A percentile compares a stretch with the other conserved stretches of the same genome.
Evolutionary conservation across 2,329 filamentous ascomycete genomes (phyloP).

Genomic region (Reticulascus tulasneorum): DNA sequence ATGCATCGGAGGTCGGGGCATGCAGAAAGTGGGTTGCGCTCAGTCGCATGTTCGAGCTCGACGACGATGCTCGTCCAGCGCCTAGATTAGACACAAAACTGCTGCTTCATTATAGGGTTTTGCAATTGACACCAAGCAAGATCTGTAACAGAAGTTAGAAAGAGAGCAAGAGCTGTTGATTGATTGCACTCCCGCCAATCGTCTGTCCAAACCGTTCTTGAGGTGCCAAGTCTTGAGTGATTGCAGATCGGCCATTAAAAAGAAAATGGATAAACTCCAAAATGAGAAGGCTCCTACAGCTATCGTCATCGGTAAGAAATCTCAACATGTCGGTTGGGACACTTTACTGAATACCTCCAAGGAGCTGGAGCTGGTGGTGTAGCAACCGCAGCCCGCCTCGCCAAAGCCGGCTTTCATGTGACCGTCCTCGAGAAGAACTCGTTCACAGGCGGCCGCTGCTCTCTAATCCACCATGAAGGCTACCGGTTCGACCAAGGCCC

Average conservation of each 20-base stretch:
- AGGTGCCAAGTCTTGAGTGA: no score
- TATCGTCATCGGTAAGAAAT: constrained; percentile 22
- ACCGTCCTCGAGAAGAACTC: constrained; percentile 75
- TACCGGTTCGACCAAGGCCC: constrained; percentile 76
- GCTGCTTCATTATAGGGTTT: no score
- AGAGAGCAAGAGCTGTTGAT: no score
- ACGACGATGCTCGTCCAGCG: no score
- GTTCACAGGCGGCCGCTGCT: constrained; percentile 69
- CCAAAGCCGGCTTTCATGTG: constrained; percentile 66
- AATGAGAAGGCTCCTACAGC: constrained; percentile 22
- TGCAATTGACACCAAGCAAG: no score
- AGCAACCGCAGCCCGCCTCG: constrained; percentile 66
- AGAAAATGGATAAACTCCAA: no score
- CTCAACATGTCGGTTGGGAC: background rate
- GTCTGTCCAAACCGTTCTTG: background rate
- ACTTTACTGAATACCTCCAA: no score
- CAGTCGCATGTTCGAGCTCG: background rate
- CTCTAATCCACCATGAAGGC: constrained; percentile 55
- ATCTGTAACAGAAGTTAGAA: no score
- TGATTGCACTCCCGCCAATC: background rate
- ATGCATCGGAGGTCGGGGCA: no score
- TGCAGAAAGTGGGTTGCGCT: no score
- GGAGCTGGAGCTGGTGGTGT: constrained; percentile 70
- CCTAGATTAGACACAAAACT: no score
- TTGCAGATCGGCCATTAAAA: no score